phyloP scores from a whole-genome alignment of 2,329 filamentous ascomycete genomes.

The Arthrocladium fulminans region DNA sequence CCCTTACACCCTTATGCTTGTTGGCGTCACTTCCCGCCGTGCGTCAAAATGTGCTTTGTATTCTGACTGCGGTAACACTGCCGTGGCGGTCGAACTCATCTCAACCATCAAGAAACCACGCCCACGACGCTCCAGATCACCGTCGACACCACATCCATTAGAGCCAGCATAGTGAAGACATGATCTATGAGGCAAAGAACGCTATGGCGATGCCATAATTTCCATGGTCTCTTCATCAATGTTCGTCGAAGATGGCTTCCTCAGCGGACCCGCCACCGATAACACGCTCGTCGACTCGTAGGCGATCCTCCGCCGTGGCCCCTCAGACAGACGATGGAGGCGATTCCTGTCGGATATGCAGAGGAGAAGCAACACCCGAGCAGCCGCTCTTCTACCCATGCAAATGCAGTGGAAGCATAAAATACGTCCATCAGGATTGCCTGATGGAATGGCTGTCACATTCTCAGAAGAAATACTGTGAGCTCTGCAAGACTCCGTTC shows the following conservation, averaged over 20 bases:
- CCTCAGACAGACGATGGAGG: slow-evolving; percentile 32
- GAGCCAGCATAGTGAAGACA: neutral
- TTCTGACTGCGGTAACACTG: neutral
- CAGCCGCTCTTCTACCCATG: slow-evolving; percentile 95
- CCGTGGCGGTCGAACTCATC: too few species aligned
- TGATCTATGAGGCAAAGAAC: neutral
- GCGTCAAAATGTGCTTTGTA: neutral
- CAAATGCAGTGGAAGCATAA: slow-evolving; percentile 98
- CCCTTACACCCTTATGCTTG: neutral
- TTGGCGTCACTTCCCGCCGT: neutral
- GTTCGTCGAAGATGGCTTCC: neutral
- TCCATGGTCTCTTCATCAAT: neutral
- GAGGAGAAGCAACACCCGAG: slow-evolving; percentile 70
- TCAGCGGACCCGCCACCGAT: neutral
- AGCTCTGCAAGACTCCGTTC: slow-evolving; percentile 97
- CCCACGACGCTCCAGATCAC: too few species aligned
- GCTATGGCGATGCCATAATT: neutral
- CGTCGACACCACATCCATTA: neutral
- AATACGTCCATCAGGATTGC: slow-evolving; percentile 95
- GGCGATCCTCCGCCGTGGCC: slow-evolving; percentile 9
- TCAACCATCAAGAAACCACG: too few species aligned
- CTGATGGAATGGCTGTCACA: slow-evolving; percentile 98
- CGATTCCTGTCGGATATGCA: slow-evolving; percentile 94
- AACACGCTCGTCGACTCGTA: neutral
- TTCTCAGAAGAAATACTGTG: slow-evolving; percentile 98